Percentiles rank a stretch among this genome's conserved stretches.
Evolutionary conservation across 768 basidiomycete genomes (phyloP).

Genomic region (Termitomyces sp.): DNA sequence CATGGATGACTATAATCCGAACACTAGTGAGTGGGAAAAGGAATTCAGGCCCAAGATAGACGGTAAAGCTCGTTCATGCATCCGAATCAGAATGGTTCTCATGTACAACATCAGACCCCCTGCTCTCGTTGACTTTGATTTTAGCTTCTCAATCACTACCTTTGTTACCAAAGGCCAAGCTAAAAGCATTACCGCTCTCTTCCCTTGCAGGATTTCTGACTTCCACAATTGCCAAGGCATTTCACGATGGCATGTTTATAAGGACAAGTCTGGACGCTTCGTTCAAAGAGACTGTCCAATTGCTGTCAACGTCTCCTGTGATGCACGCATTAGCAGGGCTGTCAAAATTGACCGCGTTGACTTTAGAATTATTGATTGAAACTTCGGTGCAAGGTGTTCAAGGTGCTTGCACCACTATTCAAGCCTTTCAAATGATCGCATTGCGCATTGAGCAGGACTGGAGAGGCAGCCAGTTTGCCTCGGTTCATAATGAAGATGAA

Average conservation of each 20-base stretch:
- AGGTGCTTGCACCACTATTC: conserved; percentile 24
- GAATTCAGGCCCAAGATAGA: conserved; percentile 58
- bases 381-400: conserved; percentile 20
- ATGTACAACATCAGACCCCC: conserved; percentile 25
- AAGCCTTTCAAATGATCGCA: conserved; percentile 29
- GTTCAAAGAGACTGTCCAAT: conserved; percentile 27
- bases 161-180: conserved; percentile 45
- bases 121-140: conserved; percentile 46
- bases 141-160: conserved; percentile 58
- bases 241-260: conserved; percentile 52
- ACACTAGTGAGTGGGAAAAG: conserved; percentile 49
- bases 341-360: conserved; percentile 32
- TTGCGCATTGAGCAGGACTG: conserved; percentile 43
- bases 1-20: conserved; percentile 50
- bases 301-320: conserved; percentile 26
- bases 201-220: conserved; percentile 29
- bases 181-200: conserved; percentile 57
- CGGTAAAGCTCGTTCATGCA: conserved; percentile 25
- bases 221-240: conserved; percentile 48
- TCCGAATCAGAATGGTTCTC: not conserved
- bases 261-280: conserved; percentile 29
- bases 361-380: conserved; percentile 30
- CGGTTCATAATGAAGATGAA: conserved; percentile 22
- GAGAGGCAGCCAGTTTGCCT: conserved; percentile 34
- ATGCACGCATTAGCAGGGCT: conserved; percentile 33